Percentiles rank a stretch among this genome's conserved stretches.
Conservation (phyloP, 257 asterid species). For the Penstemon newberryi region DNA sequence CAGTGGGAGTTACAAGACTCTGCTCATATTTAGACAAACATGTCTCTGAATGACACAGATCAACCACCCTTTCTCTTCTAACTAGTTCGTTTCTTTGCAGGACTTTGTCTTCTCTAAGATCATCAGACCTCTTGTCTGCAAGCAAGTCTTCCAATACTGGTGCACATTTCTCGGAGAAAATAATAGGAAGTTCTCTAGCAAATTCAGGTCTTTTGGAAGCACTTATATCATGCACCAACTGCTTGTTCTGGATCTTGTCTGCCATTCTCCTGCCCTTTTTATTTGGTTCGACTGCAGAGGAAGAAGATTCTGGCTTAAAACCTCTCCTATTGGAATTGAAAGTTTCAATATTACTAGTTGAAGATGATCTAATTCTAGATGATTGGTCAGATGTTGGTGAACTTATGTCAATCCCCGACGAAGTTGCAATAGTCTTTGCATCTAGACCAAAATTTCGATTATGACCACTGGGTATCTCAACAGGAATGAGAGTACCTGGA, state of each 20-base stretch:
- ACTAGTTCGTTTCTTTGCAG: conserved; percentile 34
- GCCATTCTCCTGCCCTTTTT: conserved; percentile 32
- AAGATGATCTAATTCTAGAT: conserved; percentile 31
- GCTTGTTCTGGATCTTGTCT: conserved; percentile 35
- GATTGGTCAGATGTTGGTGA: conserved; percentile 37
- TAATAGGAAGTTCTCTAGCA: conserved; percentile 36
- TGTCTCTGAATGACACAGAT: conserved; percentile 34
- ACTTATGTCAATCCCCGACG: conserved; percentile 34
- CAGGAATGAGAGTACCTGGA: conserved; percentile 95
- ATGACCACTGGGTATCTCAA: conserved; percentile 73
- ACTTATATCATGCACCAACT: conserved; percentile 39
- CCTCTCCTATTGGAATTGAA: conserved; percentile 27
- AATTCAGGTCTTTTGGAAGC: conserved; percentile 40
- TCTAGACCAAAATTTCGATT: conserved; percentile 61
- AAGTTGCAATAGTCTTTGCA: conserved; percentile 39
- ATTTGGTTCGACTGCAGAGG: conserved; percentile 34
- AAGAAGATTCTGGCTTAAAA: conserved; percentile 41
- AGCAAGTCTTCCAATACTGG: conserved; percentile 33
- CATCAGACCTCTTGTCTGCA: conserved; percentile 30
- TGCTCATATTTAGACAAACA: conserved; percentile 37
- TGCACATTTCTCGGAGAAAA: conserved; percentile 37
- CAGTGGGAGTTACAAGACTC: conserved; percentile 44
- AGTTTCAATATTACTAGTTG: conserved; percentile 37
- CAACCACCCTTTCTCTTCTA: conserved; percentile 36
- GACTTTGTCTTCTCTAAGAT: conserved; percentile 37